Evolutionary conservation across 2,329 filamentous ascomycete genomes (phyloP).

Genomic region (Penicillium brevicompactum): DNA sequence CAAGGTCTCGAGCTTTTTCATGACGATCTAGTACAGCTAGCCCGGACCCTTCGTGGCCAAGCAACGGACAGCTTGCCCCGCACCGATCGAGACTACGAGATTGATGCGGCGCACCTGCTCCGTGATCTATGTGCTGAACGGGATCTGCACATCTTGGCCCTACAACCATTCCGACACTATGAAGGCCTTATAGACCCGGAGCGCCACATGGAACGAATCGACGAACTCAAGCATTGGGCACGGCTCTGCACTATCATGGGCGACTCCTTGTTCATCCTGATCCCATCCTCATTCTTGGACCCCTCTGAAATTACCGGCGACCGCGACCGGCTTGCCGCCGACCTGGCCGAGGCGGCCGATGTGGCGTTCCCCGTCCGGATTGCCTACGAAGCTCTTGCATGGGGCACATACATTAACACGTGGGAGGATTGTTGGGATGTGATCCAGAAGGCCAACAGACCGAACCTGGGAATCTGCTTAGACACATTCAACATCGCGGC

Average conservation of each 20-base stretch:
- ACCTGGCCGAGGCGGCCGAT: slow-evolving; percentile 24
- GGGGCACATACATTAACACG: slow-evolving; percentile 68
- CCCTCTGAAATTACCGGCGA: slow-evolving; percentile 20
- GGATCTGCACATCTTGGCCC: slow-evolving; percentile 62
- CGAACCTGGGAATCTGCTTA: slow-evolving; percentile 74
- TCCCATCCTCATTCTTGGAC: slow-evolving; percentile 27
- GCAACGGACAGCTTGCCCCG: not conserved
- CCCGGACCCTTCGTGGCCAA: slow-evolving; percentile 47
- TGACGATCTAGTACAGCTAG: slow-evolving; percentile 67
- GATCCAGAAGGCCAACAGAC: slow-evolving; percentile 63
- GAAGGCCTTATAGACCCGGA: slow-evolving; percentile 52
- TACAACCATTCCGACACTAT: slow-evolving; percentile 73
- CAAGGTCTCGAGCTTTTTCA: slow-evolving; percentile 70
- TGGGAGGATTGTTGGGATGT: slow-evolving; percentile 75
- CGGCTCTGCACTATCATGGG: slow-evolving; percentile 20
- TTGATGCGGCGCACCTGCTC: slow-evolving; percentile 56
- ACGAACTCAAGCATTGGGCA: slow-evolving; percentile 25
- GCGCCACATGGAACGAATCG: slow-evolving; percentile 17
- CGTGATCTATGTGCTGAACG: slow-evolving; percentile 55
- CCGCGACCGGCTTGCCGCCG: slow-evolving; percentile 18
- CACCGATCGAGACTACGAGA: slow-evolving; percentile 59
- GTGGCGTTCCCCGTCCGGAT: slow-evolving; percentile 38
- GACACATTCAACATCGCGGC: slow-evolving; percentile 79
- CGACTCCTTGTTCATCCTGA: slow-evolving; percentile 24
- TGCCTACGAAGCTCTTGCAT: slow-evolving; percentile 72